Evolutionary conservation across 106 monocot species (phyloP), one percentile per base, ranked within the genome.

Genomic region (Phalaenopsis aphrodite): DNA sequence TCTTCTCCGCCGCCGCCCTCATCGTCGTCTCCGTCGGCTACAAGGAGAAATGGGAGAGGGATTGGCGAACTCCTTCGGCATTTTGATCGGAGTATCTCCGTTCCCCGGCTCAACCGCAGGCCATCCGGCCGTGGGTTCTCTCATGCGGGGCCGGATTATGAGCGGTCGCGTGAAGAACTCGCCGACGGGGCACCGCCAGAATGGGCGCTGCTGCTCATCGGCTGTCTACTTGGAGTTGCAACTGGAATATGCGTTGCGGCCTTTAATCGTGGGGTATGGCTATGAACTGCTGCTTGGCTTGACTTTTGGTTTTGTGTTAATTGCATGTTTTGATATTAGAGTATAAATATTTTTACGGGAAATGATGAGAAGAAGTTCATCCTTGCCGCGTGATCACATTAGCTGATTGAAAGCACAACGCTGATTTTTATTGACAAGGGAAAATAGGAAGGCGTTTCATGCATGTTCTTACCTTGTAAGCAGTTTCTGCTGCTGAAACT

Each of bases 211-310:
- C 86, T 99, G 75, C 91, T 99, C 42, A 88, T 99, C 48, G 95
- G 99, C 11, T 99, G 99, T 86, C 89, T 99, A 58, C 95, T 99
- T 41, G 99, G 99, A 2, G 84, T 99, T 38, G 99, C 99, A 43
- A 99, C 99, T 5, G 99, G 99, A 10, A 83, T 99, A 36, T 99
- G 99, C 66, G 99, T 99, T n/a, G 99, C 95, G 1, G 93, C 95
- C 12, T 99, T 99, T 55, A 99, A 99, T 82, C 93, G 91, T 1
- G 99, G 95, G 88, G 99, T 95, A 17, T 49, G 74, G 0, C 38
- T 38, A 39, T n/a, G 8, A 8, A n/a, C 61, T 23, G 61, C 61
- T 61, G 61, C 21, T 61, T 61, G 61, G 61, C n/a, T 21, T 69
- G 39, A 15, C 12, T 39, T 4, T 69, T 23, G 38, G 3, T 69